Evolutionary conservation across 2,329 filamentous ascomycete species (phyloP), one percentile per base, ranked within the genome.

Genomic region (Pseudogymnoascus sp.): DNA sequence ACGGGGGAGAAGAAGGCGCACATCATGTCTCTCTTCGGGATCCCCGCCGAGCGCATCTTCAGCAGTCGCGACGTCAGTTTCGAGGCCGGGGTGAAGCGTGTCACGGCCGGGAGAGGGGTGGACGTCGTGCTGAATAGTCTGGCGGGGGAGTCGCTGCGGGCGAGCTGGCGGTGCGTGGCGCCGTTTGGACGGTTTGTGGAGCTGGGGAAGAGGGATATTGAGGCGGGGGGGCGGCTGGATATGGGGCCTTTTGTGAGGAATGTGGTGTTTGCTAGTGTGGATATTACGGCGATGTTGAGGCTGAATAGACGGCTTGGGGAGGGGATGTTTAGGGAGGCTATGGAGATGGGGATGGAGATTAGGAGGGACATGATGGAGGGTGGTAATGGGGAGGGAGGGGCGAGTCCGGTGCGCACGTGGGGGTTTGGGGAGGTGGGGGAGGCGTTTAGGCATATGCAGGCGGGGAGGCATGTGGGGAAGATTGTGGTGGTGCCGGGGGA

Each of bases 111-210:
- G 4, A 19, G 66, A 9, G 74, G 74, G 15, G 73, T 75, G 15
- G 73, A 76, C 63, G 67, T 75, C 2, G 68, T 75, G 1, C 64
- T 76, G 4, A 75, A 75, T 53, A 73, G 71, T 19, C 67, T 75
- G 0, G 63, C 70, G n/a, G 73, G 73, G 8, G 70, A 75, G 23
- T 47, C 65, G 1, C 65, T 75, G 0, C 68, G 69, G 10, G 68
- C 72, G 5, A 69, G 73, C 1, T 78, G 74, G 74, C 63, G 72
- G 4, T 76, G 74, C 62, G 35, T 79, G 3, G 73, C 76, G 1
- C 66, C 69, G 1, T 77, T 76, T 62, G 78, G 78, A 1, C 69
- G 75, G 0, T 78, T 80, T 53, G 67, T 80, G 0, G 77, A 80
- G 65, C 71, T 79, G 8, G 76, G 76, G 0, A 77, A 76, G 42